Evolutionary conservation across 2,329 filamentous ascomycete genomes (phyloP), one percentile per base, ranked within the genome.

Genomic region (Cladosporium sp.): DNA sequence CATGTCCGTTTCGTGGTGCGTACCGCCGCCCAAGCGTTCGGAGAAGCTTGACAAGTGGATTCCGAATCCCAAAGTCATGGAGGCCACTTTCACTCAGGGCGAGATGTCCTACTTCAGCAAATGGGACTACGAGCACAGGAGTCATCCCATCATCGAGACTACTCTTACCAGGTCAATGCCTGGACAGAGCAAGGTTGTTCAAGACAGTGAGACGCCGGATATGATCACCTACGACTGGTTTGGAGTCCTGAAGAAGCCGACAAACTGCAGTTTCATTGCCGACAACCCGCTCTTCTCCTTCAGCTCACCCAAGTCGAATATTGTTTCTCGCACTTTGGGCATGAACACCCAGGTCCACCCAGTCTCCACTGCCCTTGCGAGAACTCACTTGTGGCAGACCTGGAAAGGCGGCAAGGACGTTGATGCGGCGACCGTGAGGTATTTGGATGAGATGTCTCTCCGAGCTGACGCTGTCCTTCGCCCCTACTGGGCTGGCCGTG

Each of bases 41-140:
- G 50, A 78, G 55, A 77, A 76, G 60, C 67, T 74, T 50, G 74
- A 80, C 42, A 69, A 72, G 43, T 80, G 77, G 76, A 79, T 80
- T 47, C 77, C 78, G 7, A 51, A 77, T 54, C 72, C 77, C 15
- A 75, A 77, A 44, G 75, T 80, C 2, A 78, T 73, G 3, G 73
- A 79, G 60, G 78, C 77, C 4, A 79, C 73, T 0, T 80, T 80
- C 52, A 73, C 79, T 3, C 72, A 79, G 53, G 75, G 72, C 7
- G 64, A 74, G 7, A 73, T 80, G 54, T 72, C 78, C 2, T 80
- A 76, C 53, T 73, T 80, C 58, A 73, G 73, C 50, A 70, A 70
- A 2, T 70, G 68, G 68, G 56, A 68, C 2, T 70, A 70, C 45
- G 66, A 70, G 42, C 68, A 70, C 56, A 68, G 69, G 43, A 70